phyloP scores from a whole-genome alignment of 108 stramenopile genomes.

The Mediolabrus comicus region DNA sequence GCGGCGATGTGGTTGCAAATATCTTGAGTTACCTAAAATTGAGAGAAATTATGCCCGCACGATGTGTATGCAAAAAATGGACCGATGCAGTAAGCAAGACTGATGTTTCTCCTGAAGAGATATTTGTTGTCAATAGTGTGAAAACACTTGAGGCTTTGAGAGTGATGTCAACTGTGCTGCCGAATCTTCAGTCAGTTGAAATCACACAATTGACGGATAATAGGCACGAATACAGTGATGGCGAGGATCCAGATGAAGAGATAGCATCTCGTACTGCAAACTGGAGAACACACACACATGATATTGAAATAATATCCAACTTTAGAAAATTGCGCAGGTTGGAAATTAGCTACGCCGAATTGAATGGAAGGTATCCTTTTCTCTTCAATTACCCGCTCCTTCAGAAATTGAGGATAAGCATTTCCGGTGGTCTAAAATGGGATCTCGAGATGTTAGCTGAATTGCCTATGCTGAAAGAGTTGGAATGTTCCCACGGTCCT shows the following conservation, averaged over 20 bases:
- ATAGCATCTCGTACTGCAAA: neutral
- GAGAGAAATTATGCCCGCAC: neutral
- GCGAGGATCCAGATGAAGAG: neutral
- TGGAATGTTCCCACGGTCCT: neutral
- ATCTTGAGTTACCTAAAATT: neutral
- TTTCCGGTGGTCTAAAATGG: neutral
- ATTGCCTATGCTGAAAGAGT: neutral
- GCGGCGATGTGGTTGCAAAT: neutral
- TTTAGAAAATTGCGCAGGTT: neutral
- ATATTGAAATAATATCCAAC: neutral
- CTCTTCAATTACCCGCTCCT: conserved; percentile 12
- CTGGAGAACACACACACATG: neutral
- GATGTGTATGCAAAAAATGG: neutral
- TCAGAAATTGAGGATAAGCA: neutral
- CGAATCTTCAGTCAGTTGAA: neutral
- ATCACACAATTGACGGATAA: neutral
- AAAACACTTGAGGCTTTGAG: neutral
- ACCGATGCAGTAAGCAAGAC: neutral
- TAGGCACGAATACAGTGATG: neutral
- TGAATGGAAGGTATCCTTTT: conserved; percentile 10
- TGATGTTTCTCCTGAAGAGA: neutral
- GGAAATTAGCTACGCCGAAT: neutral
- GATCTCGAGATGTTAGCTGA: conserved; percentile 11
- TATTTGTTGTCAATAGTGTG: neutral
- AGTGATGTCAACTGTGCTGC: neutral